Conservation (phyloP, 371 early-diverging fungal genomes). For the Rhizopus stolonifer region DNA sequence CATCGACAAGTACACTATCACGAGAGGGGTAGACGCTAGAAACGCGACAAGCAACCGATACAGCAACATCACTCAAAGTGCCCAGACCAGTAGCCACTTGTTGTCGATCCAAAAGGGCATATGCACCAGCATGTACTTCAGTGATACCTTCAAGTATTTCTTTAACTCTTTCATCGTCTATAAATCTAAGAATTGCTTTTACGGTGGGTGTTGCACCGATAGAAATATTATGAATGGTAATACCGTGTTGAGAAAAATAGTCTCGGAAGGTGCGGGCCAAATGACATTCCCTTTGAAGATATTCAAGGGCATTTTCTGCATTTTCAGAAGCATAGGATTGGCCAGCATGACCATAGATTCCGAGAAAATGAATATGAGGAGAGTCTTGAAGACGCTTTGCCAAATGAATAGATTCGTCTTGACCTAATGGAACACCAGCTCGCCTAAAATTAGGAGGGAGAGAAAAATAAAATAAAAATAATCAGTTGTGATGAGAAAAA, state of each 20-base stretch:
- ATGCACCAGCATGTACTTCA: slow-evolving; percentile 49
- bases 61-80: slow-evolving; percentile 24
- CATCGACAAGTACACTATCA: slow-evolving; percentile 37
- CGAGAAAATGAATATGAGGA: slow-evolving; percentile 21
- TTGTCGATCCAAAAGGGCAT: slow-evolving; percentile 39
- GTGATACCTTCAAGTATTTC: slow-evolving; percentile 30
- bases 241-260: slow-evolving; percentile 17
- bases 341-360: slow-evolving; percentile 47
- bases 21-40: slow-evolving; percentile 40
- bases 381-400: slow-evolving; percentile 36
- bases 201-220: slow-evolving; percentile 52
- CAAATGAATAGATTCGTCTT: slow-evolving; percentile 22
- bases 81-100: slow-evolving; percentile 39
- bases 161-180: slow-evolving; percentile 12
- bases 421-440: slow-evolving; percentile 38
- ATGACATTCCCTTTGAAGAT: slow-evolving; percentile 35
- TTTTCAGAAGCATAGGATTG: slow-evolving; percentile 39
- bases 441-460: slow-evolving; percentile 22
- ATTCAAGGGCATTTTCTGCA: slow-evolving; percentile 24
- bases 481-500: too few relatives aligned
- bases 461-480: not conserved
- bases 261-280: slow-evolving; percentile 31
- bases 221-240: slow-evolving; percentile 25
- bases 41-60: slow-evolving; percentile 37
- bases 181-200: slow-evolving; percentile 18